Conservation (phyloP, 2,329 filamentous ascomycete species). For the Penicillium thymicola region DNA sequence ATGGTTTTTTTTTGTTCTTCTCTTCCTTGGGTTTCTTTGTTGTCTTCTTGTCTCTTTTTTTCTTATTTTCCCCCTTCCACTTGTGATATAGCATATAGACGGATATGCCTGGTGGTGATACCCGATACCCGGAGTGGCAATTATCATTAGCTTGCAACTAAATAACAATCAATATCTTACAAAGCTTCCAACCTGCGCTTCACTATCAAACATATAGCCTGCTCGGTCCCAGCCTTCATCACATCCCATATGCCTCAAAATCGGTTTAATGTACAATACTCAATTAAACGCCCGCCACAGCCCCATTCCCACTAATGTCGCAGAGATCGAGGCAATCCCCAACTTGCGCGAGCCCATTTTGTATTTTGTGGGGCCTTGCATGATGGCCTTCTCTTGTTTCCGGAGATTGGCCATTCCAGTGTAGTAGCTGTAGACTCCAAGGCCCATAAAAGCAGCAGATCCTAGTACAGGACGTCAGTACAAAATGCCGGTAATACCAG, state of each 20-base stretch:
- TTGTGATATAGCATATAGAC: conserved; percentile 34
- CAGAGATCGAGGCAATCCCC: conserved; percentile 66
- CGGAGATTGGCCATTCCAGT: conserved; percentile 71
- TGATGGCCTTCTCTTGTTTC: conserved; percentile 58
- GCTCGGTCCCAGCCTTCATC: neutral
- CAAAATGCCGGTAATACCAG: neutral
- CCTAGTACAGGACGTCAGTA: conserved; percentile 48
- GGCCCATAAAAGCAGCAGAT: conserved; percentile 69
- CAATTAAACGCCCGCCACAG: conserved; percentile 64
- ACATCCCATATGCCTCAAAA: neutral
- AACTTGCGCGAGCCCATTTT: conserved; percentile 67
- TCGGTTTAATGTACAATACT: conserved; percentile 14
- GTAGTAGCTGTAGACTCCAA: conserved; percentile 73
- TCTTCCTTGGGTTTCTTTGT: conserved; percentile 1
- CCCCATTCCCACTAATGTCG: conserved; percentile 66
- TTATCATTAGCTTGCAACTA: conserved; percentile 24
- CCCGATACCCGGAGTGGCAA: conserved; percentile 36
- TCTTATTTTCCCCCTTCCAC: conserved; percentile 9
- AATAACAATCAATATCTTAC: conserved; percentile 23
- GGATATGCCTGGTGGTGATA: conserved; percentile 35
- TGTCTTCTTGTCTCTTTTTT: conserved; percentile 6
- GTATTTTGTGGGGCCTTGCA: conserved; percentile 67
- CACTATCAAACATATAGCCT: neutral
- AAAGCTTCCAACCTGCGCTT: conserved; percentile 6
- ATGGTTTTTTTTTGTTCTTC: conserved; percentile 18